Conservation (phyloP, 139 green algal genomes). For the Micromonas pusilla region DNA sequence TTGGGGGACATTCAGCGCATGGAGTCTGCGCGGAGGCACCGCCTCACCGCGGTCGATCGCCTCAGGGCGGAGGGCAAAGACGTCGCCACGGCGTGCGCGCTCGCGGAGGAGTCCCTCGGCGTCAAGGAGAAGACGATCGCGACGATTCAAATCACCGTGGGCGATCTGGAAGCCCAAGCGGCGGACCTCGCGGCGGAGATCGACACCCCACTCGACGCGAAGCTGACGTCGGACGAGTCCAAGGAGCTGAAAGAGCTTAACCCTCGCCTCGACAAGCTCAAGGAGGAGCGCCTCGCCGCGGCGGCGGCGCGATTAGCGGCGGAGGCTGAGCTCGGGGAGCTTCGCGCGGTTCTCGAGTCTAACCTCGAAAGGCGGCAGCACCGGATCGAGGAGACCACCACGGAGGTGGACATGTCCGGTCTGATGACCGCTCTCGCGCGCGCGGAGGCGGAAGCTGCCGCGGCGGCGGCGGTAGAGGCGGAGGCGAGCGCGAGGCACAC, state of each 20-base stretch:
- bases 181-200: conserved; percentile 47
- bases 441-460: conserved; percentile 19
- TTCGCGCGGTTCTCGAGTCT: background rate
- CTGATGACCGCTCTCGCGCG: conserved; percentile 20
- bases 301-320: conserved; percentile 19
- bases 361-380: conserved; percentile 10
- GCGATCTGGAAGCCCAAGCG: conserved; percentile 21
- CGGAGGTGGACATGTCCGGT: conserved; percentile 3
- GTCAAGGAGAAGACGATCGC: conserved; percentile 11
- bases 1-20: conserved; percentile 3
- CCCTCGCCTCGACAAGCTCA: conserved; percentile 34
- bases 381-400: background rate
- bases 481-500: conserved; percentile 33
- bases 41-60: background rate
- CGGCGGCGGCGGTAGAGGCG: conserved; percentile 40
- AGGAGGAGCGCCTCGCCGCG: conserved; percentile 24
- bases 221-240: conserved; percentile 58
- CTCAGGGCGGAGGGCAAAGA: conserved; percentile 2
- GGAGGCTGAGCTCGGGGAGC: background rate
- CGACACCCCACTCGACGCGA: conserved; percentile 47
- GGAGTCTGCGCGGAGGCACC: background rate
- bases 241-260: conserved; percentile 51
- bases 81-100: background rate
- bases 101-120: background rate
- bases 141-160: background rate